Base-by-base conservation (phyloP, 106 monocot genomes). In the Dendrobium huoshanense region DNA sequence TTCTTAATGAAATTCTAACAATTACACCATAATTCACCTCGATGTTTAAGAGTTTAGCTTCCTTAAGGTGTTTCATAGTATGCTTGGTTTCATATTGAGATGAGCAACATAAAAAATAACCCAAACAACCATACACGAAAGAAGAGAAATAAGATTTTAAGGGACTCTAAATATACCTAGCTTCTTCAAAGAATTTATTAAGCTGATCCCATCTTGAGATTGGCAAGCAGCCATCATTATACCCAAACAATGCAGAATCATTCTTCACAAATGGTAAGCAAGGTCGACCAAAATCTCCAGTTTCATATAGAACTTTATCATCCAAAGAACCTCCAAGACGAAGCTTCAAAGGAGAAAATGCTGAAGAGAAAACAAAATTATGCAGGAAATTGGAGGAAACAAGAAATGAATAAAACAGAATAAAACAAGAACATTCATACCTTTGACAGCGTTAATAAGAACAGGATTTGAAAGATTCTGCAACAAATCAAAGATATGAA, bases 181-280 rank as follows among this genome's bases (percentile, higher is more conserved):
- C 11, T 82, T 91, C 84, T 55, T 77, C 67, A 79, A 99, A 99
- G 95, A 99, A 99, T 47, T 77, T 45, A 70, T 93, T 92, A 64
- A 99, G 98, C 72, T 99, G 85, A 78, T 99, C 98, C 98, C 98
- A 99, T 91, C 98, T 95, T 47, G 78, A 61, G 83, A 94, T 78
- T 0, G 92, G 88, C 22, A 99, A 83, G 84, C 98, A 99, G 13
- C 95, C 95, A 58, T 91, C 77, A 17, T 88, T 85, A 54, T 91
- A 99, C n/a, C 93, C 88, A 77, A 95, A 95, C 89, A 94, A 78
- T 74, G 88, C 88, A 44, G 92, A 97, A 75, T 24, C 82, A 85
- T 89, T 96, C 67, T 83, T 83, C 3, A 79, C 77, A 51, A 96
- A 93, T 9, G 86, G 85, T 17, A 73, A 76, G 45, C 98, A 99